Base-by-base conservation (phyloP, 768 basidiomycete species). In the Lactifluus subvellereus region DNA sequence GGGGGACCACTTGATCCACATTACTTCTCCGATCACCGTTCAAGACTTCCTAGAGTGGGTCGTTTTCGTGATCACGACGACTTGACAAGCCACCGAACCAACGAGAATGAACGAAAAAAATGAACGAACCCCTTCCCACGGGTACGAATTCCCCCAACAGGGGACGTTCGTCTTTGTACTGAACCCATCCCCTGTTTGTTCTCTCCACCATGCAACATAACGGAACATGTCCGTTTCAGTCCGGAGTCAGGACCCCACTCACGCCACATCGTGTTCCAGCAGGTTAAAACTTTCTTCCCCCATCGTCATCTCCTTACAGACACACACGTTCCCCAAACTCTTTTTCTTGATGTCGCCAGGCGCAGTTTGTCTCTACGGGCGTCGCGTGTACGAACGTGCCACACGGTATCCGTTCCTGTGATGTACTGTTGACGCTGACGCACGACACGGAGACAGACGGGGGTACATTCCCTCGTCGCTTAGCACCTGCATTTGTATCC, bases 271-370 rank as follows among this genome's bases (percentile, higher is more conserved):
- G 51, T 51, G 61, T 48, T 13, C 45, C 37, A 2, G 13, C 49
- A 47, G 42, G 51, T 35, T 62, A 53, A 53, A 47, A 32, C 45
- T 57, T 52, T 53, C 56, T 53, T 54, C 43, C 51, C 20, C 38
- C 4, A 7, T 40, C 27, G 27, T 27, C 27, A 27, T 40, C 37
- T 9, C 49, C 22, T 33, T 37, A 37, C 48, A 32, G 30, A 33
- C 13, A 40, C 35, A 14, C 20, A 33, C 48, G 37, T 37, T 37
- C 40, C 27, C 27, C 27, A 27, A 27, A 27, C 27, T 27, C 27
- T 3, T 27, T 27, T 27, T 27, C 27, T 27, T 27, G 27, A 27
- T 27, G 27, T 2, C 2, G 27, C 27, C 27, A 27, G 27, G 27
- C 27, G 27, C 27, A 27, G 27, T 27, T 27, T 3, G 27, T 27